Conservation (phyloP, 257 asterid species). For the Ajuga chamaepitys region DNA sequence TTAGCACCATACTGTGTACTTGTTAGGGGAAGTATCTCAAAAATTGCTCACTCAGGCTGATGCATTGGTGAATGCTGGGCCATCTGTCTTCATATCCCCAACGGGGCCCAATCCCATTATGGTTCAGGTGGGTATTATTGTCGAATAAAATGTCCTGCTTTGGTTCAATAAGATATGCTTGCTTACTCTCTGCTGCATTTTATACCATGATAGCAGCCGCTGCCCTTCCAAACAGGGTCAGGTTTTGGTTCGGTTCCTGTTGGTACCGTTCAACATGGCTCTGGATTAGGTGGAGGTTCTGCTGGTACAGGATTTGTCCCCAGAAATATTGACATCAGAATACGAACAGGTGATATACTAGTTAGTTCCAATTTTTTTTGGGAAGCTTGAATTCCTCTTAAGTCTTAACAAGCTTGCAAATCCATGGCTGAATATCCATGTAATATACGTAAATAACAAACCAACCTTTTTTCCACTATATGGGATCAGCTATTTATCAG, state of each 20-base stretch:
- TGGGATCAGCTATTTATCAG: too few species aligned
- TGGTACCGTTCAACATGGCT: constrained; percentile 51
- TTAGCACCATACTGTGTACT: background rate
- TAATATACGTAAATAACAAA: background rate
- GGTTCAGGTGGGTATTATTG: constrained; percentile 72
- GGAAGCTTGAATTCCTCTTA: background rate
- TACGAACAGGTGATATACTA: constrained; percentile 66
- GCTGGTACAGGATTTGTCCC: constrained; percentile 60
- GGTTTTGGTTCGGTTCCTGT: constrained; percentile 52
- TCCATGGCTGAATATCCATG: background rate
- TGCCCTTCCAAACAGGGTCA: constrained; percentile 74
- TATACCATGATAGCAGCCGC: constrained; percentile 46
- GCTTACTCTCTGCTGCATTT: constrained; percentile 9
- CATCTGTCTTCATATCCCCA: constrained; percentile 77
- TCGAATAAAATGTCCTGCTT: background rate
- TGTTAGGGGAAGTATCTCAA: background rate
- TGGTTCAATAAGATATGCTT: constrained; percentile 4
- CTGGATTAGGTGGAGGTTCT: constrained; percentile 53
- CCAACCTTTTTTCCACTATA: too few species aligned
- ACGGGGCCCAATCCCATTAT: constrained; percentile 90
- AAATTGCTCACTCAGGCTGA: constrained; percentile 48
- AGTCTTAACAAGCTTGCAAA: background rate
- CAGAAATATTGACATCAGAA: constrained; percentile 92
- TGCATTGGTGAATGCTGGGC: constrained; percentile 95
- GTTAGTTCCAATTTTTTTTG: background rate